Evolutionary conservation across 805 yeast species (phyloP), one percentile per base, ranked within the genome.

Genomic region (Komagataella pastoris): DNA sequence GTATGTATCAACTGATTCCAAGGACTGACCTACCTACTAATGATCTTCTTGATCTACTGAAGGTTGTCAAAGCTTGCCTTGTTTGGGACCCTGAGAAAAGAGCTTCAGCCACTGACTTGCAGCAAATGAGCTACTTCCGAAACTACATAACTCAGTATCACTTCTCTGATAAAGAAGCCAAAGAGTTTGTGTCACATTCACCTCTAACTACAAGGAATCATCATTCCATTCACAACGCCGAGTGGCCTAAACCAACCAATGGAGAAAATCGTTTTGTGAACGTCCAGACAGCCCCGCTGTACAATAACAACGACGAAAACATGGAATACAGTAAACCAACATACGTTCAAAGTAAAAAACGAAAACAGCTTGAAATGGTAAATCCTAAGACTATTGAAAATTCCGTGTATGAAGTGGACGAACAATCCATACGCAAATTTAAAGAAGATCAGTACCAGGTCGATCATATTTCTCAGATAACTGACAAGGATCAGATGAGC

Each of bases 31-130:
- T 77, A 21, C 57, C 60, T 12, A 55, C 57, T 14, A 40, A 52
- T 5, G 69, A 66, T 59, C 70, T 59, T 57, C 64, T 52, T 58
- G 73, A 62, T 60, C 74, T 65, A 59, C 77, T 60, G 57, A 72
- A 65, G 51, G 67, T 67, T 54, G 75, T 73, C 7, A 65, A 63
- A 54, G 58, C 65, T 1, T 85, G 90, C 58, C 69, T 89, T 40
- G 68, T 74, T 50, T 89, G 97, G 96, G 82, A 88, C 65, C 95
- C 96, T 1, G 64, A 65, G n/a, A 61, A 65, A n/a, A 72, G 95
- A 56, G 74, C 79, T 0, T 73, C 75, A 44, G 83, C 76, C 1
- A 69, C 70, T 1, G 64, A 65, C 7, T 56, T 85, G 30, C 68
- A 80, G 54, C 50, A 65, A 14, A 69, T 77, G 76, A 66, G 74